Base-by-base conservation (phyloP, 345 rosid species). In the Eucalyptus tenuipes region DNA sequence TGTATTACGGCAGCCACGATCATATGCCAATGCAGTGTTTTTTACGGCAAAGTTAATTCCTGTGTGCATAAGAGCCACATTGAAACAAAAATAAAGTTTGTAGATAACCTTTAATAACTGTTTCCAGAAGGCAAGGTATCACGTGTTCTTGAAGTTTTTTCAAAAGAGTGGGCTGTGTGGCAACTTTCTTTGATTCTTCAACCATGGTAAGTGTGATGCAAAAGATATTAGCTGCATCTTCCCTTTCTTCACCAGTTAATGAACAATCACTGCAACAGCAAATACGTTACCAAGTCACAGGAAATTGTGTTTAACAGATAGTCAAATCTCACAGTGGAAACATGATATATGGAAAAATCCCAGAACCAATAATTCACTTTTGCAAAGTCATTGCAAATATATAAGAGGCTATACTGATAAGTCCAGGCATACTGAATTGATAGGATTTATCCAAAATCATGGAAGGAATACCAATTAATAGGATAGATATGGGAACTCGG, bases 91-190 rank as follows among this genome's bases (percentile, higher is more conserved):
- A 20, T 40, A 75, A 40, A 75, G 45, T 40, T 3, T 9, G 29
- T 8, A 22, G 59, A 50, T 57, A 75, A 90, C 91, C 99, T 96
- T 93, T 94, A 53, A 97, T 86, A 66, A 94, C 93, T 88, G 94
- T 89, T 80, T 90, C 89, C 45, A 97, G 94, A 89, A 97, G 95
- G 88, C 92, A 94, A 8, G 98, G 99, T 86, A 97, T 93, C 88
- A 95, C 87, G 15, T 88, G 15, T 66, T 85, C 91, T 87, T 88
- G 94, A 87, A 97, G 91, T 48, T 89, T 87, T 49, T 91, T 93
- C 89, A 95, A 89, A 45, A 89, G 86, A 57, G 89, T 71, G 53
- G 90, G 90, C n/a, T 40, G 84, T 40, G 47, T 75, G 84, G 84
- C 29, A 24, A 91, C 90, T 42, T 86, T 88, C 88, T 87, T 93